Conservation (phyloP, 495 filamentous ascomycete species). For the Gamarada debralockiae region DNA sequence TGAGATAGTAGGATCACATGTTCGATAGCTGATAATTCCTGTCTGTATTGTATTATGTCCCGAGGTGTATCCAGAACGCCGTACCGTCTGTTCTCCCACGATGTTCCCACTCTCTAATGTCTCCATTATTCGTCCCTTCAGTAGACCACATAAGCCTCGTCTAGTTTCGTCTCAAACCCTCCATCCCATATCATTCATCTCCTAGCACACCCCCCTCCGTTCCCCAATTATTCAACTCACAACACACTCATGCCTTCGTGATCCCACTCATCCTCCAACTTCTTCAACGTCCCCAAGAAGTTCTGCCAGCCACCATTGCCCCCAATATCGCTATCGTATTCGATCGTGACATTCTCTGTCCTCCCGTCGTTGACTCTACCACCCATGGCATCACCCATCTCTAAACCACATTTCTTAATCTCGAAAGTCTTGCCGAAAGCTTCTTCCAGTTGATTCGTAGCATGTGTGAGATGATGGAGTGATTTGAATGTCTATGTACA, state of each 20-base stretch:
- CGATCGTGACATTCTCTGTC: conserved; percentile 18
- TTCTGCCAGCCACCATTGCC: conserved; percentile 8
- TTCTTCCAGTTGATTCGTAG: conserved; percentile 16
- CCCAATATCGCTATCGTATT: conserved; percentile 15
- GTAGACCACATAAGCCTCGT: no score
- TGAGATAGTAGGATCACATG: no score
- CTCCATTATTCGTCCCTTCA: neutral
- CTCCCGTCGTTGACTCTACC: conserved; percentile 18
- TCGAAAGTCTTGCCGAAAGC: conserved; percentile 7
- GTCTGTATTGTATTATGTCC: neutral
- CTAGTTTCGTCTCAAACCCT: no score
- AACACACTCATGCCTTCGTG: conserved; percentile 8
- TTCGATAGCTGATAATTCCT: no score
- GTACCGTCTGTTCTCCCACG: no score
- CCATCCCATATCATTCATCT: neutral
- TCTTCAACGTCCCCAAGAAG: conserved; percentile 11
- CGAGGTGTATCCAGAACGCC: neutral
- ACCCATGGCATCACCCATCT: conserved; percentile 13
- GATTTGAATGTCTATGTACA: conserved; percentile 17
- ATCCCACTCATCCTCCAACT: conserved; percentile 19
- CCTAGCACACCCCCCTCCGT: neutral
- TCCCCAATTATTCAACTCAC: neutral
- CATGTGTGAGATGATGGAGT: conserved; percentile 20
- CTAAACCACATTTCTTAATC: conserved; percentile 11
- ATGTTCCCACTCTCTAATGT: no score